Conservation (phyloP, 352 stramenopile genomes). For the Globisporangium cederbergense region DNA sequence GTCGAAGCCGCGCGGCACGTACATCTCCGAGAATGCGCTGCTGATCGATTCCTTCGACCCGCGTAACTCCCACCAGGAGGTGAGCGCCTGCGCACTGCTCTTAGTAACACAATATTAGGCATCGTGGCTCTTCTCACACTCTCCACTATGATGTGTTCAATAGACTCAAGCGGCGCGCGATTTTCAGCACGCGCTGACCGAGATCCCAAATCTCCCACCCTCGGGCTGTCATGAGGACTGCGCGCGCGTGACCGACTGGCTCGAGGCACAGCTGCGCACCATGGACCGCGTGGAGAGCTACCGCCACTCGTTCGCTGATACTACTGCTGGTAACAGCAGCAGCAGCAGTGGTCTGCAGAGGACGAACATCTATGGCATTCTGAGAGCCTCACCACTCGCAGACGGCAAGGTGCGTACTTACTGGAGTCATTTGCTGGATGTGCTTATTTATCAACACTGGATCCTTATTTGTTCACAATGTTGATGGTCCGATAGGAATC, state of each 20-base stretch:
- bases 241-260: slow-evolving; percentile 47
- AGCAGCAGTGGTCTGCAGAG: slow-evolving; percentile 14
- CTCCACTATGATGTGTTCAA: background rate
- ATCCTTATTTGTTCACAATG: background rate
- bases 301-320: slow-evolving; percentile 41
- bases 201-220: slow-evolving; percentile 27
- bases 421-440: background rate
- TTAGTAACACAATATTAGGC: background rate
- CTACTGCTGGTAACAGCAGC: background rate
- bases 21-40: slow-evolving; percentile 88
- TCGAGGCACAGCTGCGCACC: slow-evolving; percentile 42
- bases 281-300: slow-evolving; percentile 64
- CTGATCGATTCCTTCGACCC: slow-evolving; percentile 74
- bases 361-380: slow-evolving; percentile 76
- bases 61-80: slow-evolving; percentile 35
- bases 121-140: background rate
- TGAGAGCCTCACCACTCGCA: slow-evolving; percentile 65
- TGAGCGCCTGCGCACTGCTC: background rate
- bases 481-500: slow-evolving; percentile 31
- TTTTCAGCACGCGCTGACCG: slow-evolving; percentile 39
- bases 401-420: slow-evolving; percentile 54
- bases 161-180: slow-evolving; percentile 8
- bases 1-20: slow-evolving; percentile 78
- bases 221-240: slow-evolving; percentile 47
- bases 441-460: background rate